phyloP scores from a whole-genome alignment of 192 early-diverging fungal genomes.

The Podila verticillata region DNA sequence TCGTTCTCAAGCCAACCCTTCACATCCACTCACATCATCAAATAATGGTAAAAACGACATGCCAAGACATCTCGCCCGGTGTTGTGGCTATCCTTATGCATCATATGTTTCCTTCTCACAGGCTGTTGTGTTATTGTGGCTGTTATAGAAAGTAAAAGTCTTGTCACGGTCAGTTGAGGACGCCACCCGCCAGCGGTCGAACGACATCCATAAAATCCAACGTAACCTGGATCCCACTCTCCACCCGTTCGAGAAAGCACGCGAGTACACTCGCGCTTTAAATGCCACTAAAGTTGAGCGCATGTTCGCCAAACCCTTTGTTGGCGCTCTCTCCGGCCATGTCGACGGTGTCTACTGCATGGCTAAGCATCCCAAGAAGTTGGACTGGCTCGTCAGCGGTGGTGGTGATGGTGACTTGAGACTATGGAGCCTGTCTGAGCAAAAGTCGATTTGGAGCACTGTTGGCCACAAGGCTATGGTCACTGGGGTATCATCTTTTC shows the following conservation, averaged over 20 bases:
- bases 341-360: conserved; percentile 96
- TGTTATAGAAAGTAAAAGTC: conserved; percentile 92
- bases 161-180: conserved; percentile 85
- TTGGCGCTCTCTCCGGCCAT: conserved; percentile 90
- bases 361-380: conserved; percentile 90
- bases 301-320: conserved; percentile 97
- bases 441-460: conserved; percentile 80
- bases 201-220: conserved; percentile 88
- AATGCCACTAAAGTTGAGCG: conserved; percentile 94
- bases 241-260: conserved; percentile 94
- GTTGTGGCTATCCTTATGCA: too few relatives aligned
- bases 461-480: conserved; percentile 88
- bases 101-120: too few relatives aligned
- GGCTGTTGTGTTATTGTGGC: neutral
- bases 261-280: conserved; percentile 95
- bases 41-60: too few relatives aligned
- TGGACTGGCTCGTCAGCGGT: conserved; percentile 87
- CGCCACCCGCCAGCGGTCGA: conserved; percentile 81
- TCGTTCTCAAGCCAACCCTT: too few relatives aligned
- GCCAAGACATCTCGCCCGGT: too few relatives aligned
- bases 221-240: conserved; percentile 89
- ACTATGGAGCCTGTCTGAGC: conserved; percentile 86
- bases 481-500: conserved; percentile 82
- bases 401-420: conserved; percentile 96
- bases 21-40: too few relatives aligned